These are phyloP conservation scores for Xerocomellus chrysenteron DNA, from an alignment of 768 basidiomycete genomes.

Conservation along the genomic window DNA sequence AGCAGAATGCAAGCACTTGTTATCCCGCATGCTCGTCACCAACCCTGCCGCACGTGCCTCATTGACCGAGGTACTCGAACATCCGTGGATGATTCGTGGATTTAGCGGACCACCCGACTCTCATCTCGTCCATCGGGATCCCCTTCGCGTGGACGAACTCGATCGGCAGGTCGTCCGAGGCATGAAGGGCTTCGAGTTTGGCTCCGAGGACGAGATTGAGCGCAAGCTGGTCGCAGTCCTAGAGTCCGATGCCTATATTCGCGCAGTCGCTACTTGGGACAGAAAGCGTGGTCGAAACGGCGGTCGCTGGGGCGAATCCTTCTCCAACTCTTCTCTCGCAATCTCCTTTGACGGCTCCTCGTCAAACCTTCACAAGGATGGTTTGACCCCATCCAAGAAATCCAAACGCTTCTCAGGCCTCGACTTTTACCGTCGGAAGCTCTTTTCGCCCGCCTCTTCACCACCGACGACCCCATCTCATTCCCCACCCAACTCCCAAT, in stretches of 20 bases:
- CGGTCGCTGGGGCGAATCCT: conserved; percentile 48
- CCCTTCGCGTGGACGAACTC: conserved; percentile 84
- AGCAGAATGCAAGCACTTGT: conserved; percentile 89
- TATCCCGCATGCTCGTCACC: conserved; percentile 95
- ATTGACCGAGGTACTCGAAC: conserved; percentile 78
- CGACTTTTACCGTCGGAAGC: conserved; percentile 89
- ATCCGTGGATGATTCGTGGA: conserved; percentile 93
- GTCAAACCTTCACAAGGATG: conserved; percentile 41
- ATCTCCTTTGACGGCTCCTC: conserved; percentile 56
- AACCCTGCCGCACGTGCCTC: conserved; percentile 84
- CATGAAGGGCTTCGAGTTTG: conserved; percentile 98
- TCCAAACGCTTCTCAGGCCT: conserved; percentile 91
- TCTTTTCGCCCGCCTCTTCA: conserved; percentile 61
- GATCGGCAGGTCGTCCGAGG: conserved; percentile 81
- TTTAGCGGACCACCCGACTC: conserved; percentile 77
- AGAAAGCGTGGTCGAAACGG: conserved; percentile 53
- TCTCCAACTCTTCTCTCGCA: conserved; percentile 70
- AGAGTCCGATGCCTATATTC: conserved; percentile 72
- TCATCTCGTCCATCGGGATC: conserved; percentile 86
- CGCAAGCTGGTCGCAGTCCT: conserved; percentile 68
- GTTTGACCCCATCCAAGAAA: conserved; percentile 52
- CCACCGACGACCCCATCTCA: conserved; percentile 53
- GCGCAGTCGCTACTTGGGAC: conserved; percentile 79
- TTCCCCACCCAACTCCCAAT: conserved; percentile 61
- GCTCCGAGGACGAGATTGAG: conserved; percentile 84